Base-by-base conservation (phyloP, 1,284 basidiomycete genomes). In the Sutorius eximius region DNA sequence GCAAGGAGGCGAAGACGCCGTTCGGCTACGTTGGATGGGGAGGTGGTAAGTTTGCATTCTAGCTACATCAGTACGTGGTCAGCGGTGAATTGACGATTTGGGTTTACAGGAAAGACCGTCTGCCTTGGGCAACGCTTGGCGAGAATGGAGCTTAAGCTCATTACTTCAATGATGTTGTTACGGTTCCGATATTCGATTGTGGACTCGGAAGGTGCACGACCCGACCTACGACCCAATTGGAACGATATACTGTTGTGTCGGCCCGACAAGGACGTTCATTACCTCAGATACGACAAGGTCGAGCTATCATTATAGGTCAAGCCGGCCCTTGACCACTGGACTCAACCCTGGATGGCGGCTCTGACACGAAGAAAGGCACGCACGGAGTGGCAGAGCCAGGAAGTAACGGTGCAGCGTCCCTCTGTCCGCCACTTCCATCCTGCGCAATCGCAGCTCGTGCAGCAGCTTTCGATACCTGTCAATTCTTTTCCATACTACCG, bases 1-100 rank as follows among this genome's bases (percentile, higher is more conserved):
- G 86, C 62, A 56, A 71, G 57, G 77, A 78, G 57, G 71, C 70
- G 47, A 80, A 81, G 59, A 73, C 73, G 54, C 77, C 81, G 56
- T 82, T 82, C 68, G 73, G 77, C 56, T 89, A 86, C 65, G 76
- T 89, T 49, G 87, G 87, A 37, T 89, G 86, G 86, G 87, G 88
- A 54, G 86, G 81, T 73, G 87, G 87, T 89, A 67, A 66, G 82
- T 74, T 43, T 54, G 54, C 64, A 56, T 10, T 27, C 16, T 48
- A 44, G 59, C 45, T 47, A 37, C 49, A 56, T 62, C 58, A 52
- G 63, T 60, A 65, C 62, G 58, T 65, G 46, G 46, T 27, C 55
- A 37, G 45, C 51, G 32, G 55, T 41, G 50, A 57, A 52, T 51
- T 59, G 52, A 59, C 60, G 59, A 48, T 53, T 48, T 57, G 34